Evolutionary conservation across 345 rosid genomes (phyloP).

Genomic region (Brassica juncea): DNA sequence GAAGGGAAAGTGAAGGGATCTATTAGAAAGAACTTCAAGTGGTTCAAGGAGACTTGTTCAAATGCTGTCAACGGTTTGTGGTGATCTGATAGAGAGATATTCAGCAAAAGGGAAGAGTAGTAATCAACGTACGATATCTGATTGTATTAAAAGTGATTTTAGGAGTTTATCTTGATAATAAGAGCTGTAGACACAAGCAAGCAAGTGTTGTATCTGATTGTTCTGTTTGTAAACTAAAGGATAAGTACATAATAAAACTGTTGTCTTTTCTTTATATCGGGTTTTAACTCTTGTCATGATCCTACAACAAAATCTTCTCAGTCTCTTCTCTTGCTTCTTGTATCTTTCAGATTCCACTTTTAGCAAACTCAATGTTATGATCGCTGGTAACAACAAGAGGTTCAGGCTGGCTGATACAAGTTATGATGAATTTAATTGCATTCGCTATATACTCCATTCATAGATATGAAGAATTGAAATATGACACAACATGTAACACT

Average conservation of each 20-base stretch:
- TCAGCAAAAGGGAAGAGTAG: background rate
- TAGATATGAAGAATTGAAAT: background rate
- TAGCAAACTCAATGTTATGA: background rate
- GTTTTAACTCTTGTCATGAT: constrained; percentile 2
- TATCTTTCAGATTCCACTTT: background rate
- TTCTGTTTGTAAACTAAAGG: too few relatives aligned
- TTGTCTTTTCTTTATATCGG: background rate
- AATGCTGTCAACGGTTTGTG: constrained; percentile 64
- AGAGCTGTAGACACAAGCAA: background rate
- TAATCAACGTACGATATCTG: background rate
- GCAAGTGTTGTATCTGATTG: too few relatives aligned
- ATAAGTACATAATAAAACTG: background rate
- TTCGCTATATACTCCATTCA: background rate
- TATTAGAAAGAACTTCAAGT: constrained; percentile 72
- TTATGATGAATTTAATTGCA: background rate
- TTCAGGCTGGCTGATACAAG: background rate
- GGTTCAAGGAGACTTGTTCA: constrained; percentile 74
- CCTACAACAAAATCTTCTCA: background rate
- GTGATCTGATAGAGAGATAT: constrained; percentile 31
- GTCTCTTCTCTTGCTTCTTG: background rate
- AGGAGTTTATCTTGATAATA: background rate
- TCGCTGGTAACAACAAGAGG: background rate
- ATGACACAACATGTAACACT: background rate
- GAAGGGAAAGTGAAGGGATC: constrained; percentile 88
- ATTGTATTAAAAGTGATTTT: background rate